Evolutionary conservation across 768 basidiomycete species (phyloP).

Genomic region (Cystobasidium onofrii): DNA sequence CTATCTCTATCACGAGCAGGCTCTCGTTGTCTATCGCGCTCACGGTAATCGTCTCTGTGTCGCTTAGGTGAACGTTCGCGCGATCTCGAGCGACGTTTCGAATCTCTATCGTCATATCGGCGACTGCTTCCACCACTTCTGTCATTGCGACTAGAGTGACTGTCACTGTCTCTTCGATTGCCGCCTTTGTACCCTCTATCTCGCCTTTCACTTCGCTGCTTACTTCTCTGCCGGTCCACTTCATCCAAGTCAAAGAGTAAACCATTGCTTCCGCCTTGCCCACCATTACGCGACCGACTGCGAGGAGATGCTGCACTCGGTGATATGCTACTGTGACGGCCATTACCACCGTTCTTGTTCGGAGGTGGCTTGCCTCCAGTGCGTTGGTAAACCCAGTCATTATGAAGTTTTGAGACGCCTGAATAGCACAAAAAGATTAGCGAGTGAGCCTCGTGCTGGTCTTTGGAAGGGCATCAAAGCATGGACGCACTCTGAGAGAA

Average conservation of each 20-base stretch:
- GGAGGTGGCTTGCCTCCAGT: constrained; percentile 46
- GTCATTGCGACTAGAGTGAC: neutral
- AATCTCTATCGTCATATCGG: constrained; percentile 35
- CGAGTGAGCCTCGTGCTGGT: too few relatives aligned
- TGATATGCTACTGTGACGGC: constrained; percentile 1
- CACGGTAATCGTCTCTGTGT: neutral
- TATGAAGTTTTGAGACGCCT: constrained; percentile 83
- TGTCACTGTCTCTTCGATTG: neutral
- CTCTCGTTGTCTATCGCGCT: neutral
- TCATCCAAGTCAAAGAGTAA: constrained; percentile 52
- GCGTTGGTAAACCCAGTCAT: constrained; percentile 53
- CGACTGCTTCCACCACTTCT: neutral
- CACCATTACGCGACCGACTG: constrained; percentile 33
- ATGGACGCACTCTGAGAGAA: constrained; percentile 57
- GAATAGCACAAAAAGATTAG: too few relatives aligned
- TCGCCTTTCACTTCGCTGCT: neutral
- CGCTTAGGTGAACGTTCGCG: constrained; percentile 24
- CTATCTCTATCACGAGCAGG: neutral
- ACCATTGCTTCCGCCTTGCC: constrained; percentile 50
- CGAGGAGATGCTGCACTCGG: neutral
- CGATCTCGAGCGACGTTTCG: constrained; percentile 10
- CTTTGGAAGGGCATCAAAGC: too few relatives aligned
- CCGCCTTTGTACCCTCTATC: constrained; percentile 17
- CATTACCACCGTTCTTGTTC: constrained; percentile 53
- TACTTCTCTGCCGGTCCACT: constrained; percentile 46